These are phyloP conservation scores for Leccinum rimulosum DNA, from an alignment of 768 basidiomycete species.

Conservation along the genomic window DNA sequence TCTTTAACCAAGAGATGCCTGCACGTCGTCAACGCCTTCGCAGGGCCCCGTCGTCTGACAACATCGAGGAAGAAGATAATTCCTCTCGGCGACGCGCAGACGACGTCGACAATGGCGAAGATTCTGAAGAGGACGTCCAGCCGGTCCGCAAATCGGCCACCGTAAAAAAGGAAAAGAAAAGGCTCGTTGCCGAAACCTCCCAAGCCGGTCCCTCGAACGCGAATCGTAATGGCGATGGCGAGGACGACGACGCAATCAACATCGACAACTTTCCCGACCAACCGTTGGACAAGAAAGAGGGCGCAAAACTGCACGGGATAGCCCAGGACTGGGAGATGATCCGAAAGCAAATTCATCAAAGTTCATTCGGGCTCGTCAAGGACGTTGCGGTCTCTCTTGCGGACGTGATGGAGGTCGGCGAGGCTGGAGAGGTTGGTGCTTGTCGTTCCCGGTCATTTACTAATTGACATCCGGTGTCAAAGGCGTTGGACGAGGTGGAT, in stretches of 20 bases:
- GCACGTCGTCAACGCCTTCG: slow-evolving; percentile 39
- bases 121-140: slow-evolving; percentile 41
- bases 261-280: slow-evolving; percentile 63
- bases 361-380: slow-evolving; percentile 43
- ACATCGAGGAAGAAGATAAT: slow-evolving; percentile 55
- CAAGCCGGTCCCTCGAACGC: slow-evolving; percentile 26
- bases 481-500: slow-evolving; percentile 65
- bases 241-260: slow-evolving; percentile 55
- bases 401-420: slow-evolving; percentile 55
- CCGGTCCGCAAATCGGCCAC: slow-evolving; percentile 30
- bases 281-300: slow-evolving; percentile 56
- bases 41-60: slow-evolving; percentile 51
- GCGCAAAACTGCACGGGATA: slow-evolving; percentile 53
- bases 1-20: slow-evolving; percentile 31
- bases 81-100: slow-evolving; percentile 43
- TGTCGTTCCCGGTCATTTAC: background rate
- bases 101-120: slow-evolving; percentile 26
- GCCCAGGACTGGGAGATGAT: slow-evolving; percentile 62
- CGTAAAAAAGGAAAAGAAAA: slow-evolving; percentile 32
- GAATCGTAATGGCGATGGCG: slow-evolving; percentile 33
- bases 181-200: background rate
- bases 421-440: slow-evolving; percentile 48
- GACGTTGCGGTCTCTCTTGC: slow-evolving; percentile 59
- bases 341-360: slow-evolving; percentile 44
- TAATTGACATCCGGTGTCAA: background rate